Evolutionary conservation across 2,329 filamentous ascomycete genomes (phyloP), one percentile per base, ranked within the genome.

Genomic region (Penicillium sp.): DNA sequence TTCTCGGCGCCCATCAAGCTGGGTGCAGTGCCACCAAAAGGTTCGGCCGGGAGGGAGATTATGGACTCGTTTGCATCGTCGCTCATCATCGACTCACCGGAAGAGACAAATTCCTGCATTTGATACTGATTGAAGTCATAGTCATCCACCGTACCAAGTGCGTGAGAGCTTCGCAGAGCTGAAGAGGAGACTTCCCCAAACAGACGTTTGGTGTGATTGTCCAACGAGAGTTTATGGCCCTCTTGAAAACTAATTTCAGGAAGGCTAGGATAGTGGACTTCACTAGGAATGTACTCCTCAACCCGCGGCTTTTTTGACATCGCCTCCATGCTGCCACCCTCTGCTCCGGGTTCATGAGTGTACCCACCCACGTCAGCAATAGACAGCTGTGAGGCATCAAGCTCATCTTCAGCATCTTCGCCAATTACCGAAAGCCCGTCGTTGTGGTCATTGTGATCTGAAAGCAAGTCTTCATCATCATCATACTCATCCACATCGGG

Each of bases 341-440:
- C 75, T 4, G 70, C 68, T 3, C 70, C 72, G 11, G 70, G 60
- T 36, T 64, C 56, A 47, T 68, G 46, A 3, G 36, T 45, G 43
- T 59, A 62, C 0, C 40, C 59, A n/a, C 47, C 63, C 24, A 73
- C 71, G 51, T 86, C 83, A 22, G 80, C 67, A 1, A 90, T 73
- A 55, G 83, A 89, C 24, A 90, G 75, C 57, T 87, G 85, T 0
- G 87, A 88, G 2, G 87, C 82, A 56, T 79, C 74, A 27, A 76
- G 62, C 24, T 75, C 75, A 10, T 75, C 75, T 40, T 76, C 74
- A 1, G 60, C 53, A 47, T 71, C 70, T 56, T 76, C 74, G 5
- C 66, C 66, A 42, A 73, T 75, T 16, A 72, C 70, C 31, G 67
- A 68, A 43, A 76, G 67, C 11, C 57, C 62, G 3, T 67, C 64